A percentile compares a stretch with the other conserved stretches of the same genome.
These are phyloP conservation scores for Ettlia oleoabundans DNA, from an alignment of 139 green algal genomes.

Conservation along the genomic window DNA sequence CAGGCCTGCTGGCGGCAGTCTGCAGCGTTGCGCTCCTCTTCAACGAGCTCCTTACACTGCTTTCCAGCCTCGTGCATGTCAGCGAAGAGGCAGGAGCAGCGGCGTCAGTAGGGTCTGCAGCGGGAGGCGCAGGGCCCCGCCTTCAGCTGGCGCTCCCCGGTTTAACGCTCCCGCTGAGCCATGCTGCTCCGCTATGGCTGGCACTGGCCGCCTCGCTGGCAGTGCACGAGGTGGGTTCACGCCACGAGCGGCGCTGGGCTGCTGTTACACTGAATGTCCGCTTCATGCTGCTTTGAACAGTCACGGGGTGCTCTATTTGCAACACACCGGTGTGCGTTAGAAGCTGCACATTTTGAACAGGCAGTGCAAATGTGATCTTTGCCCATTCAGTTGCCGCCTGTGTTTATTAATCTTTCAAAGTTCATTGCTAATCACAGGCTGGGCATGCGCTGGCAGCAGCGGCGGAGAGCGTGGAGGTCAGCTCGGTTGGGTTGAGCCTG, in stretches of 20 bases:
- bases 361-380: too few relatives aligned
- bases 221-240: constrained; percentile 50
- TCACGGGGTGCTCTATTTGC: too few relatives aligned
- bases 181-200: constrained; percentile 48
- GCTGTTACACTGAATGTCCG: too few relatives aligned
- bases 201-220: constrained; percentile 34
- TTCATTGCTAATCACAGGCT: too few relatives aligned
- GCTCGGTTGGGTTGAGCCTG: constrained; percentile 42
- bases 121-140: too few relatives aligned
- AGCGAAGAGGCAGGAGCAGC: background rate
- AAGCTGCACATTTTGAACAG: too few relatives aligned
- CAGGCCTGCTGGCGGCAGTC: background rate
- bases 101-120: background rate
- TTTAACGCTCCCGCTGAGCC: constrained; percentile 41
- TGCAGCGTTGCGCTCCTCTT: background rate
- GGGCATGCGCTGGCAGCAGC: constrained; percentile 53
- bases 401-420: too few relatives aligned
- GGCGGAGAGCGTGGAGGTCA: constrained; percentile 51
- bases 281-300: too few relatives aligned
- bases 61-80: background rate
- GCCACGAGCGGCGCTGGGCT: too few relatives aligned
- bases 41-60: background rate
- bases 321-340: too few relatives aligned
- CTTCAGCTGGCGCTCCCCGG: constrained; percentile 46
- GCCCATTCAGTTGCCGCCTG: background rate